A percentile compares a stretch with the other conserved stretches of the same genome.
Evolutionary conservation across 83 land plant species (phyloP).

Genomic region (Diphasiastrum complanatum): DNA sequence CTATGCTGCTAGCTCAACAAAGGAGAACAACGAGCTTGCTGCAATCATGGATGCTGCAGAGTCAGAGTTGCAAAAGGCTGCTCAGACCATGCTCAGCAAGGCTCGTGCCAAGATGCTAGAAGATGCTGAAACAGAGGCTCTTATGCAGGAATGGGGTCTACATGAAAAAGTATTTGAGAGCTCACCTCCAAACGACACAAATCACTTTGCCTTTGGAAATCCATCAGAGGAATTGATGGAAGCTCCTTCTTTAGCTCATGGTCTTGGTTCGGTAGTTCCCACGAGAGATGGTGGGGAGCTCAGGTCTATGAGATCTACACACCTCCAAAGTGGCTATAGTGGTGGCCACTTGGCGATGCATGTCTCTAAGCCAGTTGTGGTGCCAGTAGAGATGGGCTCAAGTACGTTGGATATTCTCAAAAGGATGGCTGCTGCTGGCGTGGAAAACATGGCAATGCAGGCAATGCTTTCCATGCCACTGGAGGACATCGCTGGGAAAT

Average conservation of each 20-base stretch:
- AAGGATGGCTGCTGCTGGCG: slow-evolving; percentile 56
- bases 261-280: slow-evolving; percentile 53
- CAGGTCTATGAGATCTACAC: slow-evolving; percentile 57
- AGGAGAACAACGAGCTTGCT: slow-evolving; percentile 23
- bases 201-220: slow-evolving; percentile 46
- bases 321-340: slow-evolving; percentile 40
- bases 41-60: slow-evolving; percentile 41
- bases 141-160: slow-evolving; percentile 45
- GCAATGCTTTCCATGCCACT: slow-evolving; percentile 67
- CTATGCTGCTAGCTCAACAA: background rate
- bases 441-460: slow-evolving; percentile 54
- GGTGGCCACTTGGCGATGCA: slow-evolving; percentile 59
- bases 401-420: slow-evolving; percentile 48
- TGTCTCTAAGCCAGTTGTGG: slow-evolving; percentile 65
- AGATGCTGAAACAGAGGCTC: slow-evolving; percentile 40
- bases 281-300: slow-evolving; percentile 62
- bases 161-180: slow-evolving; percentile 27
- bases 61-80: slow-evolving; percentile 34
- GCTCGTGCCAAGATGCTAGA: slow-evolving; percentile 37
- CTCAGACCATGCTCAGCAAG: slow-evolving; percentile 36
- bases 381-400: slow-evolving; percentile 73
- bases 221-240: slow-evolving; percentile 22
- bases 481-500: slow-evolving; percentile 71
- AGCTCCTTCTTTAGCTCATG: slow-evolving; percentile 66
- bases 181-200: slow-evolving; percentile 19